Base-by-base conservation (phyloP, 2,329 filamentous ascomycete genomes). In the Aureobasidium lini region DNA sequence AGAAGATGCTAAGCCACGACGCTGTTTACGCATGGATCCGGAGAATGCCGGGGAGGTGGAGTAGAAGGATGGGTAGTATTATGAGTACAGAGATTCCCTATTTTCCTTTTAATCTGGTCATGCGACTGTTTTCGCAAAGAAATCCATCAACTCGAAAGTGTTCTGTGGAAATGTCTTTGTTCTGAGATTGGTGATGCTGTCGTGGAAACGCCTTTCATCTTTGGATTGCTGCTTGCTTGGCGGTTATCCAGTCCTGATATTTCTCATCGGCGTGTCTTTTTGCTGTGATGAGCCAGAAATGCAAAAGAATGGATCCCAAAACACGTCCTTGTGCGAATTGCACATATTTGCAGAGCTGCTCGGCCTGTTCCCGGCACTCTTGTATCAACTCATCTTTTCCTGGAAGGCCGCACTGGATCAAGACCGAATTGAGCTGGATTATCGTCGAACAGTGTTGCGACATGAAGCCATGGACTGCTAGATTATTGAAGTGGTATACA, bases 391-490 rank as follows among this genome's bases (percentile, higher is more conserved):
- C 57, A n/a, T 44, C 47, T 36, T 44, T 59, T 5, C 46, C 48
- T 39, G 40, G 47, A n/a, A 46, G 10, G 4, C 57, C 46, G 10
- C 44, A 43, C 11, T 59, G 37, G 13, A 59, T 59, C 29, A 59
- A 23, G 15, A 59, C 28, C 1, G 46, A 36, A n/a, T 59, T 59
- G 8, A 59, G 32, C 31, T 43, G 37, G 31, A 59, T 53, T 10
- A 52, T 31, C 6, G 40, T 52, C 32, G 57, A 43, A 23, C 47
- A 59, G 40, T 59, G 48, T 18, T 50, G 47, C 37, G 46, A 59
- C 57, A 59, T 52, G 46, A 59, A 53, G 31, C 57, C 57, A 10
- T 50, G 57, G 1, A 59, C 46, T 10, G 47, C 40, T 6, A 59
- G 13, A 7, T 59, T 59, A 28, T 43, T 48, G 40, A 59, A 59